Evolutionary conservation across 2,329 filamentous ascomycete species (phyloP).

Genomic region (Fusarium mexicanum): DNA sequence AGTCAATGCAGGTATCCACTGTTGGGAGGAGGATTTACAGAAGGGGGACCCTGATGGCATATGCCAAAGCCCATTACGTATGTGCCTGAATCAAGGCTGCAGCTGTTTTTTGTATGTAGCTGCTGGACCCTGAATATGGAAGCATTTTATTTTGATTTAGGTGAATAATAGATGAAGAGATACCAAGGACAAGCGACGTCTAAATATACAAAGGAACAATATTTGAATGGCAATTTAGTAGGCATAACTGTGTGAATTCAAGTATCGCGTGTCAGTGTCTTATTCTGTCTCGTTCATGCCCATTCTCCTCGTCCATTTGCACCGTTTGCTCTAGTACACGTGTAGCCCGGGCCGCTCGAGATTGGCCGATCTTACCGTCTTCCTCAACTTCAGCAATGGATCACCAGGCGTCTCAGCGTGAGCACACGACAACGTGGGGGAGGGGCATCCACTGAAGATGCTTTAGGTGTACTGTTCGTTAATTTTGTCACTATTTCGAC

Average conservation of each 20-base stretch:
- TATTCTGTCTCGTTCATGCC: not conserved
- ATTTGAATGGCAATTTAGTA: not conserved
- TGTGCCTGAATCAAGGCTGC: conserved; percentile 1
- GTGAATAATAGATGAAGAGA: not conserved
- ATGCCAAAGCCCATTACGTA: conserved; percentile 1
- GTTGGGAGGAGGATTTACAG: not conserved
- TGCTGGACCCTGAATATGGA: conserved; percentile 21
- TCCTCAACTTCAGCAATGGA: conserved; percentile 3
- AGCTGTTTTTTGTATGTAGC: not conserved
- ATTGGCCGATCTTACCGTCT: conserved; percentile 31
- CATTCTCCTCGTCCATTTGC: not conserved
- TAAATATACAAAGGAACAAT: not conserved
- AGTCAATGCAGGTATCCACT: not conserved
- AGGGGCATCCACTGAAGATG: not conserved
- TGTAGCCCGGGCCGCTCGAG: conserved; percentile 38
- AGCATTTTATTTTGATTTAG: not conserved
- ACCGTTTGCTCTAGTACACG: conserved; percentile 35
- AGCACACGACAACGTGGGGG: conserved; percentile 31
- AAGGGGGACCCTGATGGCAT: conserved; percentile 39
- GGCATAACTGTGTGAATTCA: not conserved
- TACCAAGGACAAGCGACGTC: not conserved
- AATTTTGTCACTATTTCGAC: not conserved
- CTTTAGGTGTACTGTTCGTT: not conserved
- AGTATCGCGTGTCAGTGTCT: conserved; percentile 28
- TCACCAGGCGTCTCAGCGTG: conserved; percentile 30